Evolutionary conservation across 176 grass and related monocot genomes (phyloP).

Genomic region (Echinochloa phyllopogon): DNA sequence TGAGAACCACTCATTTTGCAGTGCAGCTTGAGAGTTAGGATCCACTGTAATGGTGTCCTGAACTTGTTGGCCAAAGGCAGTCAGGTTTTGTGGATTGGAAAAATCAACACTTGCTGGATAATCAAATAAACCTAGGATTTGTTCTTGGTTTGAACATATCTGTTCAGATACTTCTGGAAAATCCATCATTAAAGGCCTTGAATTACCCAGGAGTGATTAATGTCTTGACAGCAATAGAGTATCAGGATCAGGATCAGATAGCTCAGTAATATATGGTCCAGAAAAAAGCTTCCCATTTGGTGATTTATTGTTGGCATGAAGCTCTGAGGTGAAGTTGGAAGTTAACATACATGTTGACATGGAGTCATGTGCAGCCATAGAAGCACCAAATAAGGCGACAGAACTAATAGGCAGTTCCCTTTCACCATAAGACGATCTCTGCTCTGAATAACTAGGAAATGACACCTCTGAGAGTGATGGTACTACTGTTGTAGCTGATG

Average conservation of each 20-base stretch:
- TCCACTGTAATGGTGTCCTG: constrained; percentile 29
- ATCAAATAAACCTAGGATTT: constrained; percentile 40
- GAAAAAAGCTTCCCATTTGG: constrained; percentile 28
- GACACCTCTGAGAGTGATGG: constrained; percentile 30
- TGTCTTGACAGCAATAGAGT: constrained; percentile 33
- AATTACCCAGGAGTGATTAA: constrained; percentile 31
- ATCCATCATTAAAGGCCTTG: constrained; percentile 23
- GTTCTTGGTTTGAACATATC: constrained; percentile 42
- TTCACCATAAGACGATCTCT: constrained; percentile 24
- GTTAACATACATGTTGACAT: constrained; percentile 22
- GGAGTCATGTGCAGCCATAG: constrained; percentile 7
- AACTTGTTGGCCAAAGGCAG: constrained; percentile 34
- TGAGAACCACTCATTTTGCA: constrained; percentile 39
- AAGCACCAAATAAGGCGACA: constrained; percentile 29
- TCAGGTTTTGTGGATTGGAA: constrained; percentile 26
- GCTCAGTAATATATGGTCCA: constrained; percentile 33
- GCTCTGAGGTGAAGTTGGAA: constrained; percentile 46
- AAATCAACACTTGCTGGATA: constrained; percentile 38
- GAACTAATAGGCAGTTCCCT: constrained; percentile 20
- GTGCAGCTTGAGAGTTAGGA: constrained; percentile 24
- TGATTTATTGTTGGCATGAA: constrained; percentile 31
- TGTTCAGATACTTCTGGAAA: constrained; percentile 46
- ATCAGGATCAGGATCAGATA: constrained; percentile 33
- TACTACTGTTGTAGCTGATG: constrained; percentile 26
- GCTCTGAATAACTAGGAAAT: constrained; percentile 36